These are phyloP conservation scores for Myxozyma kluyveri DNA, from an alignment of 805 yeast species.

Conservation along the genomic window DNA sequence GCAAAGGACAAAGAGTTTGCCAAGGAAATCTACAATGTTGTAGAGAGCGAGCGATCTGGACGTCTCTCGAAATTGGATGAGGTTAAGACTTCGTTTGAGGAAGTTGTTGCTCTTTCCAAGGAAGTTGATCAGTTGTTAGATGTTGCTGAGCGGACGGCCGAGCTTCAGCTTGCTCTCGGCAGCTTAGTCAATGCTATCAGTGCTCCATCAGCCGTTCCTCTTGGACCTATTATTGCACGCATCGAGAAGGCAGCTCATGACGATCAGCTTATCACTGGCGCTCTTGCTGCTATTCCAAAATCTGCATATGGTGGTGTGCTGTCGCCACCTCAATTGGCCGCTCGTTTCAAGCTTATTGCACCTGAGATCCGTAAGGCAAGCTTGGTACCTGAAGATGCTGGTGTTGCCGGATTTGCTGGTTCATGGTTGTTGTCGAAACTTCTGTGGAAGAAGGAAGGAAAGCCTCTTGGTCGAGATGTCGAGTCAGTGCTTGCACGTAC, in stretches of 20 bases:
- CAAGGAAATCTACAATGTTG: conserved; percentile 51
- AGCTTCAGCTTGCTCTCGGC: conserved; percentile 47
- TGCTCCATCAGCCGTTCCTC: conserved; percentile 41
- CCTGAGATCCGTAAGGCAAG: conserved; percentile 89
- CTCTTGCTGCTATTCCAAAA: conserved; percentile 49
- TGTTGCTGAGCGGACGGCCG: conserved; percentile 42
- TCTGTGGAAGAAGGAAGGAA: conserved; percentile 73
- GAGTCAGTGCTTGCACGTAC: conserved; percentile 89
- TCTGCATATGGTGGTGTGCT: conserved; percentile 57
- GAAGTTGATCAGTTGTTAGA: conserved; percentile 42
- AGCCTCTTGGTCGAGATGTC: conserved; percentile 76
- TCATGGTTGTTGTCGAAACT: conserved; percentile 74
- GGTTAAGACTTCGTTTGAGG: conserved; percentile 56
- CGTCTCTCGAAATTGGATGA: conserved; percentile 67
- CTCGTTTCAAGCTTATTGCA: conserved; percentile 74
- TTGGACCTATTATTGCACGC: conserved; percentile 38
- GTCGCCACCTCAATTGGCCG: conserved; percentile 70
- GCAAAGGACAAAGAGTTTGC: conserved; percentile 69
- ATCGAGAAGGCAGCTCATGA: conserved; percentile 44
- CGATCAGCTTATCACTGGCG: conserved; percentile 51
- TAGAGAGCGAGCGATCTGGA: conserved; percentile 74
- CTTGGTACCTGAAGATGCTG: conserved; percentile 91
- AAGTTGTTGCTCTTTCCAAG: conserved; percentile 46
- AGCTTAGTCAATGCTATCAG: conserved; percentile 45
- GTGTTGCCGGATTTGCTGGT: conserved; percentile 85